Percentiles rank a stretch among this genome's conserved stretches.
phyloP scores from a whole-genome alignment of 108 stramenopile species.

The Cyclotella kingstonii region DNA sequence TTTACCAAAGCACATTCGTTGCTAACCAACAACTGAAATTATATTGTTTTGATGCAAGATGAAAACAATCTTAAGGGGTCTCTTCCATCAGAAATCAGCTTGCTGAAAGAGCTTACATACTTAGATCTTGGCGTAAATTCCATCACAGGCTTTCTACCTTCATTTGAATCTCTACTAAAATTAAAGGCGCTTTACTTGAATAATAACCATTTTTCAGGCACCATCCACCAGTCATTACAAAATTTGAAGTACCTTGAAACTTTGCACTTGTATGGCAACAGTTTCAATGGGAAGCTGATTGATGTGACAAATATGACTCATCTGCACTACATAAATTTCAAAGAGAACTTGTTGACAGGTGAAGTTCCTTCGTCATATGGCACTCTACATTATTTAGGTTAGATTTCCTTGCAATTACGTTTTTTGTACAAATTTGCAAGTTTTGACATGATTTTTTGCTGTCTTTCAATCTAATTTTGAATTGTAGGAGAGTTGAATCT shows the following conservation, averaged over 20 bases:
- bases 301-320: constrained; percentile 1
- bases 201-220: constrained; percentile 42
- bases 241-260: constrained; percentile 27
- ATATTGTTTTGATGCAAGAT: constrained; percentile 3
- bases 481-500: constrained; percentile 2
- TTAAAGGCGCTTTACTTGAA: constrained; percentile 46
- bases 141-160: constrained; percentile 36
- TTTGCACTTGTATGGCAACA: constrained; percentile 46
- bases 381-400: not conserved
- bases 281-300: constrained; percentile 12
- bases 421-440: not conserved
- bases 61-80: constrained; percentile 52
- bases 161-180: constrained; percentile 1
- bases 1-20: not conserved
- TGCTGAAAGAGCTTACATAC: constrained; percentile 16
- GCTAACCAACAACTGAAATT: not conserved
- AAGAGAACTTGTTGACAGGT: not conserved
- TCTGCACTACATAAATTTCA: not conserved
- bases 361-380: constrained; percentile 9
- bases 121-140: constrained; percentile 43
- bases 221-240: constrained; percentile 35
- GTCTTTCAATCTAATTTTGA: too few relatives aligned
- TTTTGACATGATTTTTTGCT: not conserved
- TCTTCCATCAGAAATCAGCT: constrained; percentile 50
- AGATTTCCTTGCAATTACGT: not conserved